A percentile compares a stretch with the other conserved stretches of the same genome.
These are phyloP conservation scores for Kurtzmaniella quercitrusa DNA, from an alignment of 1,139 yeast species.

Conservation along the genomic window DNA sequence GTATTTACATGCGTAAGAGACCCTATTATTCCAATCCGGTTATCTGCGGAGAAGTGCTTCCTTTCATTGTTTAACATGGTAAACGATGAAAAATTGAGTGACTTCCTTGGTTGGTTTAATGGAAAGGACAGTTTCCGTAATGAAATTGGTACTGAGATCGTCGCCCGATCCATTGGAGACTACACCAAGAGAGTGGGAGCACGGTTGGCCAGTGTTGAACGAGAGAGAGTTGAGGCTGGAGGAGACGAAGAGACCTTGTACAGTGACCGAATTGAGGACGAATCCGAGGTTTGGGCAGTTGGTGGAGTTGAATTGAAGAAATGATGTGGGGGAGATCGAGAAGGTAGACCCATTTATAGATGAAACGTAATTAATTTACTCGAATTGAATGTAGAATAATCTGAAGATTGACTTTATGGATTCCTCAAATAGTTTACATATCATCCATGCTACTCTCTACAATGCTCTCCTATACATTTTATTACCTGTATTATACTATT, in stretches of 20 bases:
- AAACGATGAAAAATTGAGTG: constrained; percentile 56
- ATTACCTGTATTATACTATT: not conserved
- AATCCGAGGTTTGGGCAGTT: constrained; percentile 81
- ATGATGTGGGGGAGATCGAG: not conserved
- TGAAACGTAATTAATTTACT: too few species aligned
- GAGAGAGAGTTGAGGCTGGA: constrained; percentile 84
- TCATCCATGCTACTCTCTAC: too few species aligned
- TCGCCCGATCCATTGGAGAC: constrained; percentile 75
- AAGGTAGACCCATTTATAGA: too few species aligned
- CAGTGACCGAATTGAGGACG: constrained; percentile 85
- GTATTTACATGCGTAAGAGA: constrained; percentile 84
- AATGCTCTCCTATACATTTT: too few species aligned
- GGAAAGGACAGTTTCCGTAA: constrained; percentile 26
- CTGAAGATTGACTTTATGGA: too few species aligned
- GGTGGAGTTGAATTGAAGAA: constrained; percentile 52
- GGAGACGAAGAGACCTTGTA: constrained; percentile 86
- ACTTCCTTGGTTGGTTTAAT: constrained; percentile 60
- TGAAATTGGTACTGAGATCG: constrained; percentile 47
- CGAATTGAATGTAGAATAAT: too few species aligned
- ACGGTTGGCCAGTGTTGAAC: constrained; percentile 78
- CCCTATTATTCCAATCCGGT: constrained; percentile 78
- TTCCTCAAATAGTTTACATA: too few species aligned
- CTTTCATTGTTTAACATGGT: constrained; percentile 68
- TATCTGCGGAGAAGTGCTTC: constrained; percentile 93
- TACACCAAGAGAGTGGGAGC: constrained; percentile 84